These are phyloP conservation scores for Heritiera fomes DNA, from an alignment of 345 rosid species.

Conservation along the genomic window DNA sequence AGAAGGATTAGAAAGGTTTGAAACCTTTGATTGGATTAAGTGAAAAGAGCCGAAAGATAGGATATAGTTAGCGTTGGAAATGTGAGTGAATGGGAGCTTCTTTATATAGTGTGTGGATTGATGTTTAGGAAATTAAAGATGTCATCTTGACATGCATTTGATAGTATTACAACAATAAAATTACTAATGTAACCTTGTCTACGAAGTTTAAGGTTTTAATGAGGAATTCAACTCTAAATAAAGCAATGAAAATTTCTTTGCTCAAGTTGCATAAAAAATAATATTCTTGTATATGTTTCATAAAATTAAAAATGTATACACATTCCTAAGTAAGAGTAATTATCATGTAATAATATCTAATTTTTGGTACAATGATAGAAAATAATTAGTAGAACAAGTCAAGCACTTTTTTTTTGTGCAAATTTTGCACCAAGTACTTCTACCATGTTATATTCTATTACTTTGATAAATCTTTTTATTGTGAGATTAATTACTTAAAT, in stretches of 20 bases:
- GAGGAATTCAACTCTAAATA: neutral
- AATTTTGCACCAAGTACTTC: no score
- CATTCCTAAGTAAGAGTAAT: no score
- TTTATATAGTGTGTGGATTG: constrained; percentile 29
- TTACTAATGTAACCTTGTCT: constrained; percentile 24
- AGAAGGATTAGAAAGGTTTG: neutral
- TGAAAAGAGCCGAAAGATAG: neutral
- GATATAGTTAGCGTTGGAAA: constrained; percentile 2
- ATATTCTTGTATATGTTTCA: no score
- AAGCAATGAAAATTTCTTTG: constrained; percentile 15
- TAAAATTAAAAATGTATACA: neutral
- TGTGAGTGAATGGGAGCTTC: constrained; percentile 13
- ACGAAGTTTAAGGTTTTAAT: neutral
- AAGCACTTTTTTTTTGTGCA: no score
- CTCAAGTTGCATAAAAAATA: neutral
- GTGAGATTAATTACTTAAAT: neutral
- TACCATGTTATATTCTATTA: no score
- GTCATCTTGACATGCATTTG: constrained; percentile 12
- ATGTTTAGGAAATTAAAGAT: neutral
- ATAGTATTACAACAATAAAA: neutral
- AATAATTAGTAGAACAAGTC: no score
- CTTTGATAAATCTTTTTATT: no score
- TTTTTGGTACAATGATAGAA: no score
- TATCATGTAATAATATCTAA: no score
- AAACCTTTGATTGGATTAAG: constrained; percentile 22